These are phyloP conservation scores for Apiospora arundinis DNA, from an alignment of 2,329 filamentous ascomycete species.

Conservation along the genomic window DNA sequence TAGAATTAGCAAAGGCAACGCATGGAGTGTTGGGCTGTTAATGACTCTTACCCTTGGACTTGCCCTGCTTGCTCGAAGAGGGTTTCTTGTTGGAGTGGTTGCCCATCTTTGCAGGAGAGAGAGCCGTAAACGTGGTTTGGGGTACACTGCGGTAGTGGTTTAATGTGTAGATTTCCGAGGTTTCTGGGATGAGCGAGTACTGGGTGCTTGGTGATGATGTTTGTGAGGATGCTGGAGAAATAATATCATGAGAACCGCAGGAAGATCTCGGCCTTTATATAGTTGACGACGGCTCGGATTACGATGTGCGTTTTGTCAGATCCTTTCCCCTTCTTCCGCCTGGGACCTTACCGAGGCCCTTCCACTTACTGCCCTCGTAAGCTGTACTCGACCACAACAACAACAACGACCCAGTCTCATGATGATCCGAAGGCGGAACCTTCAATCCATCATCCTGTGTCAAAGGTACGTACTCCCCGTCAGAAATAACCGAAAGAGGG, in stretches of 20 bases:
- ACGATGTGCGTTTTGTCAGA: not conserved
- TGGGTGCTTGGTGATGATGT: not conserved
- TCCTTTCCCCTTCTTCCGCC: not conserved
- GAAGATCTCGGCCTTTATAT: not conserved
- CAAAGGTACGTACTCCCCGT: not conserved
- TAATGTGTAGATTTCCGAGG: not conserved
- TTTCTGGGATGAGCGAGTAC: not conserved
- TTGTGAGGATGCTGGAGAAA: slow-evolving; percentile 1
- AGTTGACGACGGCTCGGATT: not conserved
- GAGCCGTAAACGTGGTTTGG: not conserved
- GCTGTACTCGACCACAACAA: not conserved
- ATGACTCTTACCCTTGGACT: not conserved
- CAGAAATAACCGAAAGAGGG: not conserved
- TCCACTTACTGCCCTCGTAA: not conserved
- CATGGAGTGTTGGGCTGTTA: not conserved
- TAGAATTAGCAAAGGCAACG: not conserved
- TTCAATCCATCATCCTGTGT: not conserved
- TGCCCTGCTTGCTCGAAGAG: not conserved
- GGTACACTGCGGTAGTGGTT: not conserved
- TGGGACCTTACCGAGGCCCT: not conserved
- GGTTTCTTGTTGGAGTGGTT: slow-evolving; percentile 15
- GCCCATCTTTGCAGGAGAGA: not conserved
- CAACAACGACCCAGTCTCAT: not conserved
- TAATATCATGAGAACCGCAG: not conserved
- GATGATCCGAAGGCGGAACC: slow-evolving; percentile 1